Evolutionary conservation across 495 filamentous ascomycete genomes (phyloP).

Genomic region (Xylaria scruposa): DNA sequence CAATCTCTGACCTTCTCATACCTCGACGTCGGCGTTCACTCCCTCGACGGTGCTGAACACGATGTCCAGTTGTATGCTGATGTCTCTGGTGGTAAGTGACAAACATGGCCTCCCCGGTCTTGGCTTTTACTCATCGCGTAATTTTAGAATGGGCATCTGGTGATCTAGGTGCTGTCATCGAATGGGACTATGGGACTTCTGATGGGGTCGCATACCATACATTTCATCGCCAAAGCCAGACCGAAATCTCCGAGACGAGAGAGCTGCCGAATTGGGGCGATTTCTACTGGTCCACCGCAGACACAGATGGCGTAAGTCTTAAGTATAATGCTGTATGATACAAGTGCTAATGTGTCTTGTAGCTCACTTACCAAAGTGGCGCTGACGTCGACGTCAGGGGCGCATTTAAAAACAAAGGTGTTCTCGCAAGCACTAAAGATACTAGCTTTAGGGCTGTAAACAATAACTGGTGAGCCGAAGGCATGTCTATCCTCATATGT

Average conservation of each 20-base stretch:
- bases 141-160: conserved; percentile 54
- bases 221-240: conserved; percentile 67
- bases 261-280: conserved; percentile 89
- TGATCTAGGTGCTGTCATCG: conserved; percentile 42
- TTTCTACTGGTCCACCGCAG: conserved; percentile 70
- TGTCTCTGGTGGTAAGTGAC: conserved; percentile 77
- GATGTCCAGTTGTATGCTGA: conserved; percentile 85
- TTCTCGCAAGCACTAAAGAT: conserved; percentile 70
- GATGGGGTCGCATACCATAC: conserved; percentile 55
- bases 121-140: conserved; percentile 32
- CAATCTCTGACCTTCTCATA: conserved; percentile 93
- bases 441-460: conserved; percentile 70
- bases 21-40: conserved; percentile 68
- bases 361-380: conserved; percentile 69
- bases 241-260: conserved; percentile 68
- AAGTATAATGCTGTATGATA: neutral
- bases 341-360: conserved; percentile 31
- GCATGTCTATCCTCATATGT: neutral
- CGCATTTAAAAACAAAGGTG: conserved; percentile 67
- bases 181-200: conserved; percentile 47
- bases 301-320: conserved; percentile 45
- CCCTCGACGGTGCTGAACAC: conserved; percentile 61
- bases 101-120: conserved; percentile 54
- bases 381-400: conserved; percentile 67
- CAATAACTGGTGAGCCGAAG: conserved; percentile 62